These are phyloP conservation scores for Ogataea methylovora DNA, from an alignment of 805 yeast genomes.

Conservation along the genomic window DNA sequence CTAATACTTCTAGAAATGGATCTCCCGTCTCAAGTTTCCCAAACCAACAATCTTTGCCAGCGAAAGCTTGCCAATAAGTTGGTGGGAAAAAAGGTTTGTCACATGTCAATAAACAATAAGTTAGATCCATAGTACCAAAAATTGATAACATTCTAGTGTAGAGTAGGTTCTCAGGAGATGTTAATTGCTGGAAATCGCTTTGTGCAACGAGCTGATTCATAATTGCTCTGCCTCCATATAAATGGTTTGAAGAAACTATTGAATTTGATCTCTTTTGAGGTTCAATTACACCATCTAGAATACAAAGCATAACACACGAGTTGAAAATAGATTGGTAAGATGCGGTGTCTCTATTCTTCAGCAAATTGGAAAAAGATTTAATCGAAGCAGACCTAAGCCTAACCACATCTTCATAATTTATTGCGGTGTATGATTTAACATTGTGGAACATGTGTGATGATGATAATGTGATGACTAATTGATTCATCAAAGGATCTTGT, in stretches of 20 bases:
- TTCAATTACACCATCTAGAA: slow-evolving; percentile 19
- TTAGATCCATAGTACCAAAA: slow-evolving; percentile 21
- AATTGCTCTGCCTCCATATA: slow-evolving; percentile 19
- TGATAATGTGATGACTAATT: slow-evolving; percentile 13
- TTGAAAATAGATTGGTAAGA: slow-evolving; percentile 7
- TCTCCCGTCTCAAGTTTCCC: slow-evolving; percentile 16
- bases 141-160: slow-evolving; percentile 15
- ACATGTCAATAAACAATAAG: slow-evolving; percentile 16
- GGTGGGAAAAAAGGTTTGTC: slow-evolving; percentile 12
- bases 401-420: slow-evolving; percentile 4
- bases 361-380: neutral
- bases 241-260: slow-evolving; percentile 9
- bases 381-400: slow-evolving; percentile 5
- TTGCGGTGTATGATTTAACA: slow-evolving; percentile 3
- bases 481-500: slow-evolving; percentile 10
- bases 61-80: slow-evolving; percentile 14
- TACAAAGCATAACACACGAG: slow-evolving; percentile 16
- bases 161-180: slow-evolving; percentile 6
- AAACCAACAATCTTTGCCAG: slow-evolving; percentile 20
- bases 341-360: neutral
- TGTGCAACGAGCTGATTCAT: slow-evolving; percentile 6
- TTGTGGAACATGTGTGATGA: slow-evolving; percentile 13
- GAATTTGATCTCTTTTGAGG: slow-evolving; percentile 4
- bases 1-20: slow-evolving; percentile 25
- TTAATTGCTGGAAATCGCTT: no score